These are phyloP conservation scores for Apiotrichum brassicae DNA, from an alignment of 1,284 basidiomycete genomes.

Conservation along the genomic window DNA sequence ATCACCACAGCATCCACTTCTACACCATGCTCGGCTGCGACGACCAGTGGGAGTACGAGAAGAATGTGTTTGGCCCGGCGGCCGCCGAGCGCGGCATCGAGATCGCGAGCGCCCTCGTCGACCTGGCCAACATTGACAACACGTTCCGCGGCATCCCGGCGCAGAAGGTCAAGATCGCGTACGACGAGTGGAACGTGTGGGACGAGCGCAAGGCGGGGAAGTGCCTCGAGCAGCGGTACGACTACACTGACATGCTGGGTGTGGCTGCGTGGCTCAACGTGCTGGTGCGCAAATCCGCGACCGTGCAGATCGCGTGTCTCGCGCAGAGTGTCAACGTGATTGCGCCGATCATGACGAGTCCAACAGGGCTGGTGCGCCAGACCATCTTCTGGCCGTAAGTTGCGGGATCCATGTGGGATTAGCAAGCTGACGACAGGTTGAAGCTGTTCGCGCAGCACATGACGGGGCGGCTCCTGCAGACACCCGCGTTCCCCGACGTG, in stretches of 20 bases:
- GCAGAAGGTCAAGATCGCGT: conserved; percentile 48
- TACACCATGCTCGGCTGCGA: conserved; percentile 36
- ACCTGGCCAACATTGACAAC: conserved; percentile 42
- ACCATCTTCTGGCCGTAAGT: conserved; percentile 37
- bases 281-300: conserved; percentile 57
- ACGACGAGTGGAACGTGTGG: conserved; percentile 49
- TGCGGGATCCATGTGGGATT: too few species aligned
- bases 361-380: conserved; percentile 30
- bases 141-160: conserved; percentile 21
- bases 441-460: conserved; percentile 35
- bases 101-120: conserved; percentile 46
- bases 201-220: conserved; percentile 45
- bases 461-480: conserved; percentile 33
- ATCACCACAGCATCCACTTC: conserved; percentile 47
- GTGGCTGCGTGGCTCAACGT: conserved; percentile 59
- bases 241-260: conserved; percentile 58
- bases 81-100: conserved; percentile 47
- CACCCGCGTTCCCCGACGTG: conserved; percentile 25
- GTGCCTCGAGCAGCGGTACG: conserved; percentile 59
- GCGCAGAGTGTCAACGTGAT: conserved; percentile 54
- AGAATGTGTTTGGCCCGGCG: conserved; percentile 49
- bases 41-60: conserved; percentile 48
- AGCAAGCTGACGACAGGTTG: conserved; percentile 17
- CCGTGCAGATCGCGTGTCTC: conserved; percentile 59
- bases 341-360: conserved; percentile 35